Base-by-base conservation (phyloP, 1,284 basidiomycete genomes). In the Malassezia sp. region DNA sequence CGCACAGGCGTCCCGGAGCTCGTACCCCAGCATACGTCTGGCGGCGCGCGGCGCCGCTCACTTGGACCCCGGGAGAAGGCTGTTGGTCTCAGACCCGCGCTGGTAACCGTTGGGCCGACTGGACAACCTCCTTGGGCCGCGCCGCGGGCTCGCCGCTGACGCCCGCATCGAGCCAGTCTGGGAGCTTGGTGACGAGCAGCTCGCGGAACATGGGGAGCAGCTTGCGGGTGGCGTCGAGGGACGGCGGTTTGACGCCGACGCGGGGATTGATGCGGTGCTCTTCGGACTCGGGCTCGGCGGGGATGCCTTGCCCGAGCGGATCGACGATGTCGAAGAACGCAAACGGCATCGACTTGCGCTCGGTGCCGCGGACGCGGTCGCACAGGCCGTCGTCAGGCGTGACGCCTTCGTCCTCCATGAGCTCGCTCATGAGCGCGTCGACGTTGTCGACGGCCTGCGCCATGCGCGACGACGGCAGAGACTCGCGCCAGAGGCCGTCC, bases 281-380 rank as follows among this genome's bases (percentile, higher is more conserved):
- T 0, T 39, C 23, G 5, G 37, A 40, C 14, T 8, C 18, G 8
- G 42, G 42, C 38, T 50, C 48, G 23, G 48, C 48, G 9, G 11
- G 35, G 17, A 50, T 17, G 7, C 24, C 28, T 42, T 59, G 57
- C 34, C 61, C 59, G 26, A 63, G 55, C 26, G 61, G 61, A 38
- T 67, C 63, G 4, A 53, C 28, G 18, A 38, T 42, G 49, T 63
- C 61, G 42, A 51, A 68, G 45, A 61, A 66, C 1, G 61, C 58
- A 58, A 57, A 62, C 8, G 63, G 60, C 44, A 62, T 52, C 26
- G 60, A 49, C 42, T 48, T 37, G 53, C 55, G 56, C 41, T 68
- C 65, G 0, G 58, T 56, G 21, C 65, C 65, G 5, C 65, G 56
- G 5, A 63, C 54, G 42, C 57, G 56, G 27, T 53, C 49, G 42